Base-by-base conservation (phyloP, 179 eudicot genomes). In the Beta corolliflora region DNA sequence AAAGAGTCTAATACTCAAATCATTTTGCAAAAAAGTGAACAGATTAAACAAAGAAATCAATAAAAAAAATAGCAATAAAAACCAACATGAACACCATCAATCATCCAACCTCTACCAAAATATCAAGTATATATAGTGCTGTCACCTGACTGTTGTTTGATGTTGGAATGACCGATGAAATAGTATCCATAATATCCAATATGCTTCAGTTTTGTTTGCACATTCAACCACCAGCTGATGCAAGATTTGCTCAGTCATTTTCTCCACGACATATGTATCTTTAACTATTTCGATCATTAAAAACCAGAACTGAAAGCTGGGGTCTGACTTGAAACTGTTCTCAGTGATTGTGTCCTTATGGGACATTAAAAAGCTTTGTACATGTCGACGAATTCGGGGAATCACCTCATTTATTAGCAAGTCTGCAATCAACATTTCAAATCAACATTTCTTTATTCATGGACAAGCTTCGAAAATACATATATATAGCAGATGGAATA, bases 121-220 rank as follows among this genome's bases (percentile, higher is more conserved):
- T 58, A 73, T 25, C 77, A 10, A 73, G 36, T 18, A 58, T 64
- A 67, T 25, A 25, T 25, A 25, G 29, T 25, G 29, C 29, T 25
- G 29, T 25, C 29, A 91, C 99, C 98, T 95, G 78, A 92, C 71
- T 44, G 95, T 75, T 29, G 89, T 63, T 83, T 90, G 94, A 58
- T 50, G 83, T 81, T 84, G 84, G 44, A 71, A 78, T 76, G 86
- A 59, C 72, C 61, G 88, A 70, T 90, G 89, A 84, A 91, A 95
- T 81, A 95, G 79, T 63, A 91, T 81, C 97, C 94, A 90, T 69
- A 95, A 81, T 81, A 88, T 78, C 99, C 98, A 95, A 86, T 94
- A 94, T 61, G 96, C 97, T 84, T 95, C 99, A 44, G 84, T 73
- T 75, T 88, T 91, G 66, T 85, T 89, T 59, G 81, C 88, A 83